Evolutionary conservation across 1,284 basidiomycete species (phyloP).

Genomic region (Bothia castanella): DNA sequence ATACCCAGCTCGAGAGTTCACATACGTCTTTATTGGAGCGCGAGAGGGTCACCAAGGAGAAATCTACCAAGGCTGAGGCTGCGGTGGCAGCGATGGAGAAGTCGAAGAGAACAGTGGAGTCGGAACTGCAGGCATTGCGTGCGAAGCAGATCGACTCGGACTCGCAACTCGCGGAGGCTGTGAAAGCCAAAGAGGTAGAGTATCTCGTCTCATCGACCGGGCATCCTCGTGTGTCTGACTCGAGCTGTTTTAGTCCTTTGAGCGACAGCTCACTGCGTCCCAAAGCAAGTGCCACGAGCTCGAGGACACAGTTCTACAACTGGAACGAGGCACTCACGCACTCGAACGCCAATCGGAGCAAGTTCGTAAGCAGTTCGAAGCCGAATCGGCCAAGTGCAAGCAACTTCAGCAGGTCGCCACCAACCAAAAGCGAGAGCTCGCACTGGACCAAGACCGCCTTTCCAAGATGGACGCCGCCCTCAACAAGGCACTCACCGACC

Average conservation of each 20-base stretch:
- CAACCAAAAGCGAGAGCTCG: constrained; percentile 65
- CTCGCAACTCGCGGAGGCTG: constrained; percentile 57
- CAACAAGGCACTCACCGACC: constrained; percentile 72
- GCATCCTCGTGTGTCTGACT: constrained; percentile 3
- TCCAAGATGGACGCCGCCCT: constrained; percentile 77
- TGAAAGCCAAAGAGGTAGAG: constrained; percentile 70
- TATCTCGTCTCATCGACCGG: neutral
- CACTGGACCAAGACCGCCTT: constrained; percentile 66
- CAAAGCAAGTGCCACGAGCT: constrained; percentile 79
- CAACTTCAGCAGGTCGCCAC: constrained; percentile 69
- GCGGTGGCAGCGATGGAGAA: constrained; percentile 66
- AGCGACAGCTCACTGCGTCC: constrained; percentile 70
- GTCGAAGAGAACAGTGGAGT: constrained; percentile 64
- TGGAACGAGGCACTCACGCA: constrained; percentile 77
- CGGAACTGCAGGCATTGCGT: constrained; percentile 69
- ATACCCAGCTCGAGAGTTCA: constrained; percentile 51
- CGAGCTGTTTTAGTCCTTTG: constrained; percentile 39
- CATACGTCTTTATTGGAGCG: constrained; percentile 64
- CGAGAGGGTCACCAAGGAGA: constrained; percentile 50
- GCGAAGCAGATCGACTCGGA: constrained; percentile 74
- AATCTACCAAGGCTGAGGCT: constrained; percentile 51
- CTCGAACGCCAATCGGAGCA: constrained; percentile 72
- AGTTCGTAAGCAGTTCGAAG: constrained; percentile 64
- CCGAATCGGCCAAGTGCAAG: constrained; percentile 64
- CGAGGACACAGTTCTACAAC: constrained; percentile 81